Evolutionary conservation across 805 yeast species (phyloP).

Genomic region (Yamadazyma paraphyllophila): DNA sequence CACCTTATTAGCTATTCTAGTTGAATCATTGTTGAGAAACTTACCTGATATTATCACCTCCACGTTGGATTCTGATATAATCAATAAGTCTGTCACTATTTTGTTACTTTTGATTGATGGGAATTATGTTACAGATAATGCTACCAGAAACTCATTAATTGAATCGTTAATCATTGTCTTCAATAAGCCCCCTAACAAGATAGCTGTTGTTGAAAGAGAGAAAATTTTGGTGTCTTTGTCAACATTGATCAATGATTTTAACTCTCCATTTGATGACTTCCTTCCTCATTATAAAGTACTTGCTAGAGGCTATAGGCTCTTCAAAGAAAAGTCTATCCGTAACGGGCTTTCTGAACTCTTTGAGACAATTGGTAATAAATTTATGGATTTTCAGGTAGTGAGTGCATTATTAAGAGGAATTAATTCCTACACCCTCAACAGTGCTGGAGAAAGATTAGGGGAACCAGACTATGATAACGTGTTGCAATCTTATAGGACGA

Average conservation of each 20-base stretch:
- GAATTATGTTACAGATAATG: conserved; percentile 54
- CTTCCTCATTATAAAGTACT: conserved; percentile 47
- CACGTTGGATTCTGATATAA: conserved; percentile 43
- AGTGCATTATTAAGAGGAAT: conserved; percentile 58
- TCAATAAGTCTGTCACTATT: conserved; percentile 51
- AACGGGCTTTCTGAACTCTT: conserved; percentile 59
- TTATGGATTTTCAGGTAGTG: conserved; percentile 41
- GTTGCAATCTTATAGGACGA: conserved; percentile 59
- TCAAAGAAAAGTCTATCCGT: conserved; percentile 62
- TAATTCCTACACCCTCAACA: conserved; percentile 50
- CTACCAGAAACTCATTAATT: conserved; percentile 52
- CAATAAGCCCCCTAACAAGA: conserved; percentile 52
- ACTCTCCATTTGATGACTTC: conserved; percentile 53
- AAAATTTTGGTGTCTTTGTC: conserved; percentile 58
- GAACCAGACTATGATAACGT: conserved; percentile 80
- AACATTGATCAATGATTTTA: conserved; percentile 50
- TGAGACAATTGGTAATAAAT: conserved; percentile 53
- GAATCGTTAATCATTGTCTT: conserved; percentile 58
- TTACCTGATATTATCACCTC: conserved; percentile 50
- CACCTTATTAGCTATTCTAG: conserved; percentile 52
- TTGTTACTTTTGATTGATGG: conserved; percentile 54
- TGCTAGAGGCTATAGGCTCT: conserved; percentile 57
- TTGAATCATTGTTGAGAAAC: conserved; percentile 52
- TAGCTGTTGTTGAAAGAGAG: conserved; percentile 52
- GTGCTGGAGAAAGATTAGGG: conserved; percentile 54